Base-by-base conservation (phyloP, 2,329 filamentous ascomycete species). In the Ophiostoma sp. region DNA sequence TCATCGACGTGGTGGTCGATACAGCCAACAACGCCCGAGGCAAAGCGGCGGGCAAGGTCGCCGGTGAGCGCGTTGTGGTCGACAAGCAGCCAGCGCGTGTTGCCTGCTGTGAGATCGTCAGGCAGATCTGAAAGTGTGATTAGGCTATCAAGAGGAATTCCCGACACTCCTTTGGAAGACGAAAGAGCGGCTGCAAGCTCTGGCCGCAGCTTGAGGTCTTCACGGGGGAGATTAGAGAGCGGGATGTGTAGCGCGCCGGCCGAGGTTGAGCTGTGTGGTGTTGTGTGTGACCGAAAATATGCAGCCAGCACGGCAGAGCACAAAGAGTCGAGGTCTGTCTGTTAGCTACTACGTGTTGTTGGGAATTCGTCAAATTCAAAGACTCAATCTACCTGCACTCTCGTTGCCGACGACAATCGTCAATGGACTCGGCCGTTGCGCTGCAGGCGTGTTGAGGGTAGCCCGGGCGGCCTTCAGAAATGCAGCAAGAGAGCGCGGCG, bases 1-100 rank as follows among this genome's bases (percentile, higher is more conserved):
- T 95, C 92, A 72, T 95, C 91, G 0, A 86, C 88, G 77, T 95
- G 92, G 79, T 95, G 92, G 78, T 95, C 92, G 69, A 95, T 85
- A 73, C 89, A 89, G 4, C 89, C 90, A 4, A 83, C 79, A 0
- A 94, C 84, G 10, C 81, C 80, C 4, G 76, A 72, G 0, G 80
- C 79, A 54, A 71, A 73, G 39, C 73, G 69, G 20, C 81, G 52
- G 20, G 83, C 85, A 20, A 94, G 80, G 17, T 79, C 75, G 0
- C 90, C 90, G 6, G 89, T 89, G 67, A 92, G 81, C 0, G 82
- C 84, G 76, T 95, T 95, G 81, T 95, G 92, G 79, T 95, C 92
- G 4, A 95, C 90, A 0, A 95, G 81, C 23, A 92, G 79, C 90
- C 90, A 93, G 67, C 81, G 82, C 1, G 90, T 89, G 66, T 87